Conservation (phyloP, 1,284 basidiomycete species). For the Puccinia novopanici region DNA sequence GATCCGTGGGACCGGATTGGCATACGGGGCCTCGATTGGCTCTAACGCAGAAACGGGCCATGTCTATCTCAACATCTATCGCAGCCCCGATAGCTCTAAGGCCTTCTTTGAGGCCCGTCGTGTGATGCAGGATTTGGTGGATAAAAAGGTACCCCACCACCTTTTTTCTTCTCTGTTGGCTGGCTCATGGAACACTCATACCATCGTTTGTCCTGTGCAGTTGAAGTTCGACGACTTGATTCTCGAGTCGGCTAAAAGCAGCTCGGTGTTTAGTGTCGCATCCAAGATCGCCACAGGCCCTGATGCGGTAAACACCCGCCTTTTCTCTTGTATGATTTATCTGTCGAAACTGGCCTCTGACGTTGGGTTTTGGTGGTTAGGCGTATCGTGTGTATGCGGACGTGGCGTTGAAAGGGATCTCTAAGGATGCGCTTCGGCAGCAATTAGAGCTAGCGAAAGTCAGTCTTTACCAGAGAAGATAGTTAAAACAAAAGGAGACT, state of each 20-base stretch:
- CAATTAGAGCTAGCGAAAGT: slow-evolving; percentile 72
- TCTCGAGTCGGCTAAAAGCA: slow-evolving; percentile 88
- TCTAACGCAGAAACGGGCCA: slow-evolving; percentile 80
- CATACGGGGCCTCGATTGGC: slow-evolving; percentile 83
- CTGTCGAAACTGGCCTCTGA: no score
- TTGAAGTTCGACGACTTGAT: slow-evolving; percentile 77
- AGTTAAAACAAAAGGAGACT: background rate
- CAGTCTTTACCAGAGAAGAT: slow-evolving; percentile 11
- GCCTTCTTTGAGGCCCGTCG: slow-evolving; percentile 77
- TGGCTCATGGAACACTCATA: no score
- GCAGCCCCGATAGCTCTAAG: slow-evolving; percentile 81
- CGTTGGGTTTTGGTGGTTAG: no score
- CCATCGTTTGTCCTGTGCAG: slow-evolving; percentile 61
- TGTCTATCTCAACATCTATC: slow-evolving; percentile 61
- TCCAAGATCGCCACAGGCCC: slow-evolving; percentile 78
- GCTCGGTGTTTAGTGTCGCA: slow-evolving; percentile 80
- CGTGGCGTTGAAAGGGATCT: slow-evolving; percentile 78
- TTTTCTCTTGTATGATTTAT: no score
- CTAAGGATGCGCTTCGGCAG: slow-evolving; percentile 72
- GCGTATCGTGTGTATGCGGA: slow-evolving; percentile 78
- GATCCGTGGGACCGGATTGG: slow-evolving; percentile 86
- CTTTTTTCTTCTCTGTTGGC: background rate
- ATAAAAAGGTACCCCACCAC: slow-evolving; percentile 53
- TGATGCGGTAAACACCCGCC: slow-evolving; percentile 67
- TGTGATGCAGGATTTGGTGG: slow-evolving; percentile 58